Conservation (phyloP, 2,329 filamentous ascomycete genomes). For the Aspergillus aculeatus region DNA sequence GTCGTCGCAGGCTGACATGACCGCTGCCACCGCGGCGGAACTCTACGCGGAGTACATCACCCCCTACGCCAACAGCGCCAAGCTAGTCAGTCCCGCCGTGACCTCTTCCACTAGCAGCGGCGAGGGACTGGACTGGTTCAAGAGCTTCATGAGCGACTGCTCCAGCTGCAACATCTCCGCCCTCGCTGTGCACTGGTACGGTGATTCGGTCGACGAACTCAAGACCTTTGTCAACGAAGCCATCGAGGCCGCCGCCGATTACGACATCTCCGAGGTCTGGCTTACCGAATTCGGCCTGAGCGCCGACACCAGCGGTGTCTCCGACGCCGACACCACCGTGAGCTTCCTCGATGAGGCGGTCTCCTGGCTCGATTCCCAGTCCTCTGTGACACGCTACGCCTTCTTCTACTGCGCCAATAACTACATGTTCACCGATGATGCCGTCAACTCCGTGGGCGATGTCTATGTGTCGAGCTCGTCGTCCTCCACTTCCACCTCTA, state of each 20-base stretch:
- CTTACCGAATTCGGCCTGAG: neutral
- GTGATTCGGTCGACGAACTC: neutral
- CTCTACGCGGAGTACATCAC: constrained; percentile 4
- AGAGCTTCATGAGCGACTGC: constrained; percentile 2
- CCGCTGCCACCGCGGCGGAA: neutral
- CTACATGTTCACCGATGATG: neutral
- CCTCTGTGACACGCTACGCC: neutral
- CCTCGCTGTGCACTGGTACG: constrained; percentile 5
- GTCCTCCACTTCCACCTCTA: neutral
- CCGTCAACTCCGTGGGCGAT: neutral
- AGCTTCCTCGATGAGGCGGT: neutral
- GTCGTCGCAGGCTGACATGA: neutral
- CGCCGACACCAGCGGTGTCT: neutral
- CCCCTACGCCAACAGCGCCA: neutral
- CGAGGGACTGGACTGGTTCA: constrained; percentile 2
- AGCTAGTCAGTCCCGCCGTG: constrained; percentile 1
- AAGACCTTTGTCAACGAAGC: neutral
- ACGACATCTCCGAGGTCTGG: constrained; percentile 4
- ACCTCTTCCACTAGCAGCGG: neutral
- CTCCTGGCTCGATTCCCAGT: neutral
- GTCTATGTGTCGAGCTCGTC: neutral
- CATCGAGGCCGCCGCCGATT: neutral
- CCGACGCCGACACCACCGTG: neutral
- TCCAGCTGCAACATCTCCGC: constrained; percentile 2
- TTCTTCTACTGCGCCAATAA: neutral